Percentiles rank a stretch among this genome's conserved stretches.
Conservation (phyloP, 106 monocot species). For the Posidonia australis region DNA sequence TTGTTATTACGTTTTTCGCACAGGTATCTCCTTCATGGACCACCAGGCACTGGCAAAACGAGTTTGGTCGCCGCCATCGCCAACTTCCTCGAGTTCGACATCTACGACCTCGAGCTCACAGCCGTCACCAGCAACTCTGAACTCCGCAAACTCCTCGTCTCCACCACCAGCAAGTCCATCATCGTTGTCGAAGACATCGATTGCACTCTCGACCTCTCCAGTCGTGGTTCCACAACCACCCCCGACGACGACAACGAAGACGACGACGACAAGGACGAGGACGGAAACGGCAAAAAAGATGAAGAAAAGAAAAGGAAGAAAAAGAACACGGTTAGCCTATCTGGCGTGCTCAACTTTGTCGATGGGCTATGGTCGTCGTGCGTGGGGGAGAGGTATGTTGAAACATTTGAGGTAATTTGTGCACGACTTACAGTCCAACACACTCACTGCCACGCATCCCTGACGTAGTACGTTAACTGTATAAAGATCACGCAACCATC, state of each 20-base stretch:
- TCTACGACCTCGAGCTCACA: constrained; percentile 57
- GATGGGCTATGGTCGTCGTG: constrained; percentile 48
- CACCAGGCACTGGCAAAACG: constrained; percentile 57
- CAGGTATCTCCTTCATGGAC: constrained; percentile 51
- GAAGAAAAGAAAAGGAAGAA: neutral
- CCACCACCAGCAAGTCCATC: constrained; percentile 36
- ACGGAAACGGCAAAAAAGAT: too few relatives aligned
- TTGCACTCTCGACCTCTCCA: constrained; percentile 40
- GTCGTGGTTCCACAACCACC: too few relatives aligned
- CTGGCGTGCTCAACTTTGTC: constrained; percentile 35
- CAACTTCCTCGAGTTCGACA: constrained; percentile 48
- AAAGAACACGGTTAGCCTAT: constrained; percentile 14
- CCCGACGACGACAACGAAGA: too few relatives aligned
- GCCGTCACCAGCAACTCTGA: constrained; percentile 33
- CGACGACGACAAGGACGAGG: too few relatives aligned
- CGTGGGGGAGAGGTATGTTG: constrained; percentile 35
- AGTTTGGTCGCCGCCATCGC: constrained; percentile 58
- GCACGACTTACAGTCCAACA: too few relatives aligned
- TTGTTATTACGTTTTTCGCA: too few relatives aligned
- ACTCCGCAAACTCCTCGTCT: constrained; percentile 41
- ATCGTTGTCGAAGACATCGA: constrained; percentile 57
- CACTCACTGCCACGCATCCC: too few relatives aligned
- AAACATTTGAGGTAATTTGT: too few relatives aligned
- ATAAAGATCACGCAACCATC: too few relatives aligned
- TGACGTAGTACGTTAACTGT: too few relatives aligned